Evolutionary conservation across 164 flowering plant species (phyloP), one percentile per base, ranked within the genome.

Genomic region (Sedum album): DNA sequence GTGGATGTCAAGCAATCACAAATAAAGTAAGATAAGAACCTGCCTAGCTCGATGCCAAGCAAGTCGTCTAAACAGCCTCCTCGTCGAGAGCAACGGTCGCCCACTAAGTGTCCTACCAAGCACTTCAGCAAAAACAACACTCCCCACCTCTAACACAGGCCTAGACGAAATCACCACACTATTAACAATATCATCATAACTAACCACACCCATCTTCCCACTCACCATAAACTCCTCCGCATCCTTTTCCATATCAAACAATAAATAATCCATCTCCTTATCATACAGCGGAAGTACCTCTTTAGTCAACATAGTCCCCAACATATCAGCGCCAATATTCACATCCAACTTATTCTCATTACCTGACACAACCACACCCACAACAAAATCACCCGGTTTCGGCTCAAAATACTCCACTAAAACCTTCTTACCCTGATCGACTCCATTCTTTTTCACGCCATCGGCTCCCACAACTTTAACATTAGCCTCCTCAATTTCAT

Each of bases 11-110:
- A 1, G 2, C 28, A 33, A 6, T 4, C 51, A 25, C 31, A 44
- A 69, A 61, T 39, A 66, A 76, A 76, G 83, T n/a, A 70, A 93
- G 98, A 88, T 76, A 81, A 89, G 88, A 88, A 94, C 98, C 98
- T 94, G 97, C 98, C 96, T 94, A 93, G 90, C 96, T 79, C 97
- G 95, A 77, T 91, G 96, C 97, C 98, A 94, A 18, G 95, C 87
- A 63, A 88, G 73, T 55, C 86, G 75, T 61, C 92, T 74, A 66
- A 89, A 85, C 11, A 87, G 75, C 73, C 95, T 71, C 68, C 98
- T 78, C 0, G 86, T 78, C 0, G 98, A 94, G 60, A 94, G 82
- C 88, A 94, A 80, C 18, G 98, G 98, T 72, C 98, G 69, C 2
- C 97, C 98, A 81, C 97, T 90, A 25, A 94, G 83, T 0, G 98